These are phyloP conservation scores for Trypanosoma mega DNA, from an alignment of 208 protist genomes.

Conservation along the genomic window DNA sequence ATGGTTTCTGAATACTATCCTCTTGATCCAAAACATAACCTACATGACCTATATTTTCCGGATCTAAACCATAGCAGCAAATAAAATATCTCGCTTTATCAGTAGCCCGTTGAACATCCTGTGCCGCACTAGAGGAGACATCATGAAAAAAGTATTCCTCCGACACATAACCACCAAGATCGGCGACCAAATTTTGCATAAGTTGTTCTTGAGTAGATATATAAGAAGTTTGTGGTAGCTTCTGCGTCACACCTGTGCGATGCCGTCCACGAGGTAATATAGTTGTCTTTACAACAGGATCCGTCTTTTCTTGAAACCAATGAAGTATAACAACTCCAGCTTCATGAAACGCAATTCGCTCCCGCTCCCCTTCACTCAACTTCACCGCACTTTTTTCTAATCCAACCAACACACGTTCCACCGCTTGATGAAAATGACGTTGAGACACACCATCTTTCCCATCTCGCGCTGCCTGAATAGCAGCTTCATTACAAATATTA, in stretches of 20 bases:
- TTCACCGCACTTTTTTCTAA: slow-evolving; percentile 93
- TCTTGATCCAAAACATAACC: slow-evolving; percentile 72
- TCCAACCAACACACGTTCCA: slow-evolving; percentile 95
- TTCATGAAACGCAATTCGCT: slow-evolving; percentile 93
- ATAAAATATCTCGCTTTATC: slow-evolving; percentile 78
- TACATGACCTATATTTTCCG: slow-evolving; percentile 75
- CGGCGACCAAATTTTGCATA: slow-evolving; percentile 55
- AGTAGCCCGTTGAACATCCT: slow-evolving; percentile 90
- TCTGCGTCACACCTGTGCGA: slow-evolving; percentile 75
- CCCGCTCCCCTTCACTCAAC: slow-evolving; percentile 66
- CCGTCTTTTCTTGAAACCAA: slow-evolving; percentile 90
- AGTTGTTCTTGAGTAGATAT: slow-evolving; percentile 79
- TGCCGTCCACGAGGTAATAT: slow-evolving; percentile 79
- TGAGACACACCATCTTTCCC: slow-evolving; percentile 61
- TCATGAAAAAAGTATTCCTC: slow-evolving; percentile 96
- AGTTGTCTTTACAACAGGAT: slow-evolving; percentile 93
- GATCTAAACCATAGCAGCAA: slow-evolving; percentile 89
- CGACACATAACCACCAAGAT: slow-evolving; percentile 92
- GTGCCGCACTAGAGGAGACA: slow-evolving; percentile 82
- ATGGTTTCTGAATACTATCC: slow-evolving; percentile 91
- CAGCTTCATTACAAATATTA: slow-evolving; percentile 98
- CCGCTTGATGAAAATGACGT: slow-evolving; percentile 92
- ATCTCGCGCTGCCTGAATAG: slow-evolving; percentile 93
- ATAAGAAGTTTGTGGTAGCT: slow-evolving; percentile 75
- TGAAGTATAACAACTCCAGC: slow-evolving; percentile 89